Conservation (phyloP, 305 asterid species). For the Fraxinus albicans region DNA sequence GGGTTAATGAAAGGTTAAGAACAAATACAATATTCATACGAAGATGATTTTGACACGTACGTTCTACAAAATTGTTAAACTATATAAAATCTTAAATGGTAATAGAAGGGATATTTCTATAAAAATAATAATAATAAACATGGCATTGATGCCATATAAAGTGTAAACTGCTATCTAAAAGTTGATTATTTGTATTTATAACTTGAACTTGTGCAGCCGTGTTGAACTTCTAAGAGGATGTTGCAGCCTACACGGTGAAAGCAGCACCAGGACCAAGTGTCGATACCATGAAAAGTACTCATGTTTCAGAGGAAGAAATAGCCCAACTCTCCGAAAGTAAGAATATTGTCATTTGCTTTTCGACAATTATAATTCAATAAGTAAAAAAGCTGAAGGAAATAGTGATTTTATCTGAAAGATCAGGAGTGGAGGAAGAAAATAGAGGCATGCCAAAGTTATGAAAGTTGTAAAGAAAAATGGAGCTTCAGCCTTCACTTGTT, state of each 20-base stretch:
- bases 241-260: slow-evolving; percentile 32
- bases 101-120: not conserved
- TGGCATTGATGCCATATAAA: not conserved
- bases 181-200: not conserved
- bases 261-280: slow-evolving; percentile 32
- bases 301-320: slow-evolving; percentile 26
- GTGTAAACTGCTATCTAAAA: not conserved
- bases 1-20: not conserved
- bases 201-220: slow-evolving; percentile 12
- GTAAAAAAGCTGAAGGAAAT: not conserved
- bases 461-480: not conserved
- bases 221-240: slow-evolving; percentile 38
- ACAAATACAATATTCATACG: not conserved
- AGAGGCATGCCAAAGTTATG: not conserved
- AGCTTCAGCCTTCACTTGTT: not conserved
- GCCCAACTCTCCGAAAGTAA: slow-evolving; percentile 25
- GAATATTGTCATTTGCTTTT: not conserved
- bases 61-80: not conserved
- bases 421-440: not conserved
- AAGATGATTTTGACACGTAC: not conserved
- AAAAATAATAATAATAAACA: not conserved
- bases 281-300: slow-evolving; percentile 20
- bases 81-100: not conserved
- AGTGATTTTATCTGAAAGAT: not conserved
- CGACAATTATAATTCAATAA: not conserved